These are phyloP conservation scores for Leccinellum luteum DNA, from an alignment of 768 basidiomycete genomes.

Conservation along the genomic window DNA sequence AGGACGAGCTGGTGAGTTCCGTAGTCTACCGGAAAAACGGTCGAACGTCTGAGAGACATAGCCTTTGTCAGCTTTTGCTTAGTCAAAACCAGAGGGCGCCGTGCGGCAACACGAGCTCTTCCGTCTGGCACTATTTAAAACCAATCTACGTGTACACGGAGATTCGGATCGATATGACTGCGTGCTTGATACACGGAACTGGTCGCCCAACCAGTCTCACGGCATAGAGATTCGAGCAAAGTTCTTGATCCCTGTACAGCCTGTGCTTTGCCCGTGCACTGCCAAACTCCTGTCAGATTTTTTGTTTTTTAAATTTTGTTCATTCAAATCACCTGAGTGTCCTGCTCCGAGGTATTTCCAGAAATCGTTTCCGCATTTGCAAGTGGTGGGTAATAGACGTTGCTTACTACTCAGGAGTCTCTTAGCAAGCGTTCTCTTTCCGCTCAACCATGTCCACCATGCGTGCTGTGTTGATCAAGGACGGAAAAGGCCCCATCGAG, in stretches of 20 bases:
- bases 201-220: neutral
- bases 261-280: too few species aligned
- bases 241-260: neutral
- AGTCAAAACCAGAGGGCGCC: constrained; percentile 11
- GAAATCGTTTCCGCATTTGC: neutral
- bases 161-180: neutral
- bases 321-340: neutral
- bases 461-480: constrained; percentile 79
- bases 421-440: neutral
- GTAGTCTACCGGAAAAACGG: neutral
- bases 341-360: neutral
- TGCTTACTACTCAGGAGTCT: neutral
- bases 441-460: constrained; percentile 39
- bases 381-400: neutral
- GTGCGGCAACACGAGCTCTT: neutral
- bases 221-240: neutral
- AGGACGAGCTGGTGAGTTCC: neutral
- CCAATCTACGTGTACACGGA: constrained; percentile 2
- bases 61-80: constrained; percentile 14
- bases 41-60: neutral
- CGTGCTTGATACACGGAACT: neutral
- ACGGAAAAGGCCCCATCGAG: constrained; percentile 70
- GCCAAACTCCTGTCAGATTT: neutral
- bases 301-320: too few species aligned
- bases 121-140: neutral